Conservation (phyloP, 2,329 filamentous ascomycete species). For the Penicillium sp. region DNA sequence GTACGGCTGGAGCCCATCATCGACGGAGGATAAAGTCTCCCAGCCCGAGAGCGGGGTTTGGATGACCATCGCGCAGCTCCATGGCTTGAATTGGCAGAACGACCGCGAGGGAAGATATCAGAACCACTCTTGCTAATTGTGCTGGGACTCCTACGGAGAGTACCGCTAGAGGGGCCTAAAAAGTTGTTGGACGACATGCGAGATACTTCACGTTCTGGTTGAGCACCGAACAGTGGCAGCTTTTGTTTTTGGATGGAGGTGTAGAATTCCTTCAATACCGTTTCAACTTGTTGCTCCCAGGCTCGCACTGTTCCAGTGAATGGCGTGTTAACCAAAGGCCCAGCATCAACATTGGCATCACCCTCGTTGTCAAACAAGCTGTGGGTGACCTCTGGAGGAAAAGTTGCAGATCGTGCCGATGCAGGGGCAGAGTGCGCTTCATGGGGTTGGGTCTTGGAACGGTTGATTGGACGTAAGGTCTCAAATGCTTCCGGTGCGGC, state of each 20-base stretch:
- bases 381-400: slow-evolving; percentile 16
- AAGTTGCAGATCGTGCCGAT: slow-evolving; percentile 21
- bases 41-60: slow-evolving; percentile 75
- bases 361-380: slow-evolving; percentile 20
- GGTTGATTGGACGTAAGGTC: slow-evolving; percentile 44
- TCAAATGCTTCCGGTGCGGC: slow-evolving; percentile 67
- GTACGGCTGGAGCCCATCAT: slow-evolving; percentile 88
- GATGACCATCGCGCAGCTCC: slow-evolving; percentile 73
- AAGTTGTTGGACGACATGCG: slow-evolving; percentile 56
- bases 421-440: slow-evolving; percentile 19
- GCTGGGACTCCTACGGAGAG: slow-evolving; percentile 82
- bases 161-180: slow-evolving; percentile 63
- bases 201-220: slow-evolving; percentile 43
- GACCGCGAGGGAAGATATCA: slow-evolving; percentile 69
- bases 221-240: slow-evolving; percentile 79
- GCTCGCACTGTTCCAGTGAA: slow-evolving; percentile 72
- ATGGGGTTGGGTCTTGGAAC: slow-evolving; percentile 43
- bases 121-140: slow-evolving; percentile 91
- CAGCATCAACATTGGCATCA: slow-evolving; percentile 41
- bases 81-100: slow-evolving; percentile 63
- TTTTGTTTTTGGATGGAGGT: slow-evolving; percentile 80
- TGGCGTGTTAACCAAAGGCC: slow-evolving; percentile 72
- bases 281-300: slow-evolving; percentile 87
- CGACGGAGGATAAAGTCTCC: slow-evolving; percentile 70
- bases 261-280: slow-evolving; percentile 90